Conservation (phyloP, 345 rosid species). For the Arabidopsis suecica region DNA sequence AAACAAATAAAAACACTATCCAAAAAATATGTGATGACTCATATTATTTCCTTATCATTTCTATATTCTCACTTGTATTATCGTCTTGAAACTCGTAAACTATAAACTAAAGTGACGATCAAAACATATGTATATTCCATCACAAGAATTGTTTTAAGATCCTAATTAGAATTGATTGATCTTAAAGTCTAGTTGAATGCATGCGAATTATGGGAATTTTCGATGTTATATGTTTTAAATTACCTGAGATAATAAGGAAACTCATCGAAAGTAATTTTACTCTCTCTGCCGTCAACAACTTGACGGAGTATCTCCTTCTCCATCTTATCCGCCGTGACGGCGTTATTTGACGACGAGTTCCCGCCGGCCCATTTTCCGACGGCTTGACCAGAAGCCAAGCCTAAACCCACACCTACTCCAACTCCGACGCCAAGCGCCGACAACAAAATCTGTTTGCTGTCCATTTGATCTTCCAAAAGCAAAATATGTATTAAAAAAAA, state of each 20-base stretch:
- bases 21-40: conserved; percentile 13
- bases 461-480: conserved; percentile 38
- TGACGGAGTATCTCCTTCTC: conserved; percentile 48
- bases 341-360: conserved; percentile 34
- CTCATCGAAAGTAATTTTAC: conserved; percentile 46
- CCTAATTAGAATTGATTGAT: background rate
- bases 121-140: background rate
- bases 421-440: conserved; percentile 52
- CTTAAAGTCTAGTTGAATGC: background rate
- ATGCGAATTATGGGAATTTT: background rate
- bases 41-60: background rate
- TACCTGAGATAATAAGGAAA: conserved; percentile 52
- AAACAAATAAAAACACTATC: background rate
- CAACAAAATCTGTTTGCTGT: conserved; percentile 48
- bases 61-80: conserved; percentile 16
- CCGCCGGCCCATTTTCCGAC: conserved; percentile 44
- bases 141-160: background rate
- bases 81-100: conserved; percentile 35
- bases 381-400: conserved; percentile 45
- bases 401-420: conserved; percentile 49
- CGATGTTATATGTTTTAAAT: background rate
- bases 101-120: background rate
- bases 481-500: background rate
- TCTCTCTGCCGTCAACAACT: conserved; percentile 48
- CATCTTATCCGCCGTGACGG: conserved; percentile 50